Conservation (phyloP, 768 basidiomycete genomes). For the Tulasnella sp. region DNA sequence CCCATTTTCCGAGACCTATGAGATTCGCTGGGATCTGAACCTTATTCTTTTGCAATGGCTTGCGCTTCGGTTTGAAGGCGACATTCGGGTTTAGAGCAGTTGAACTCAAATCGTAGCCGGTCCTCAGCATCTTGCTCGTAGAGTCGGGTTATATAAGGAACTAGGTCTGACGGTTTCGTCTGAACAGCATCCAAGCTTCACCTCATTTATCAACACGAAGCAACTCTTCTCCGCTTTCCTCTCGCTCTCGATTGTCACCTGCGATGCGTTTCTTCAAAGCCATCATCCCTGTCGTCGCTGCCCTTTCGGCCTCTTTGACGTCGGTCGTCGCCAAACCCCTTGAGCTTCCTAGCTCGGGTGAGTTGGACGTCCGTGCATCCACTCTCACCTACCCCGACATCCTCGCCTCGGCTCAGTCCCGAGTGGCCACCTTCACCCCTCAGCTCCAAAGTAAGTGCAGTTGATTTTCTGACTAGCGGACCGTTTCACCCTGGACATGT, state of each 20-base stretch:
- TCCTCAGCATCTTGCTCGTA: background rate
- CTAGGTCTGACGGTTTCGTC: background rate
- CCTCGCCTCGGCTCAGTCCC: background rate
- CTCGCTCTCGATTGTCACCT: background rate
- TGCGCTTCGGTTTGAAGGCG: background rate
- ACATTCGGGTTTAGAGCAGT: background rate
- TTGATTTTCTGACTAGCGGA: no score
- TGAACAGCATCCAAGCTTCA: background rate
- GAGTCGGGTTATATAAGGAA: background rate
- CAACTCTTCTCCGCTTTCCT: background rate
- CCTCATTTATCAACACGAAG: background rate
- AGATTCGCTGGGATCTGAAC: background rate
- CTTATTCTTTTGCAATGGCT: background rate
- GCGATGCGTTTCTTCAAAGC: background rate
- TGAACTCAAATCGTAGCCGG: background rate
- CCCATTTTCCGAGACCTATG: background rate
- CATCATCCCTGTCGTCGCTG: background rate
- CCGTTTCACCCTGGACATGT: no score
- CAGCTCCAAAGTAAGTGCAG: background rate
- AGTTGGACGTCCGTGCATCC: background rate
- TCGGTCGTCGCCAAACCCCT: background rate
- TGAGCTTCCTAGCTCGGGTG: background rate
- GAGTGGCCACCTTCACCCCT: background rate
- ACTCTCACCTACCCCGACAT: background rate
- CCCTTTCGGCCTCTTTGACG: background rate